These are phyloP conservation scores for Areca catechu DNA, from an alignment of 176 grass and related monocot genomes.

Conservation along the genomic window DNA sequence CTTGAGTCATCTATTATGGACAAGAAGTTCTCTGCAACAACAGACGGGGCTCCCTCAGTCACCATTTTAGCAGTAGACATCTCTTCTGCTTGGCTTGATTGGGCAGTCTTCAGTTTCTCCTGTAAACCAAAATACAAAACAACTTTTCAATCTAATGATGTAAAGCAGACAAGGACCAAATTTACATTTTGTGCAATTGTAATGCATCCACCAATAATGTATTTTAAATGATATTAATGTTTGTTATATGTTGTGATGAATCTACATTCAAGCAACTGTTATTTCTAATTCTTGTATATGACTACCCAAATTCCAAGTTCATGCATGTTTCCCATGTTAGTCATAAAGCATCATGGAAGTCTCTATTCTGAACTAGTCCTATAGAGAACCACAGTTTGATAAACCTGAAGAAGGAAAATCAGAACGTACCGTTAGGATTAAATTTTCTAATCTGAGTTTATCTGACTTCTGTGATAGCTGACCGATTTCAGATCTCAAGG, in stretches of 20 bases:
- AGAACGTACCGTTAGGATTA: slow-evolving; percentile 38
- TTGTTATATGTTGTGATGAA: too few species aligned
- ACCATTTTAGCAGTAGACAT: slow-evolving; percentile 1
- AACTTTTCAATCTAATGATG: too few species aligned
- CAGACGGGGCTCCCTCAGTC: slow-evolving; percentile 5
- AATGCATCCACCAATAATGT: too few species aligned
- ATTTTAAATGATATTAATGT: too few species aligned
- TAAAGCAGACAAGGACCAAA: neutral
- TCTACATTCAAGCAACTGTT: too few species aligned
- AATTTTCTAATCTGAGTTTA: slow-evolving; percentile 64
- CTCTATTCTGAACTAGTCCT: too few species aligned
- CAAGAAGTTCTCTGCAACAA: slow-evolving; percentile 22
- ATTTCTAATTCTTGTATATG: too few species aligned
- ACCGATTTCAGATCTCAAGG: slow-evolving; percentile 55
- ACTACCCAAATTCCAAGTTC: too few species aligned
- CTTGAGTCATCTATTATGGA: slow-evolving; percentile 18
- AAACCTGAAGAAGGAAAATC: neutral
- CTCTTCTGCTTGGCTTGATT: neutral
- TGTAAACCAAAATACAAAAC: neutral
- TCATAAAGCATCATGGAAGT: too few species aligned
- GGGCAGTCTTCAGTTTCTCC: slow-evolving; percentile 13
- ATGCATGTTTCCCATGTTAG: too few species aligned
- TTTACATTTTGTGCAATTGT: too few species aligned
- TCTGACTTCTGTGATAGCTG: slow-evolving; percentile 40
- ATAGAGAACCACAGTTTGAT: too few species aligned